phyloP scores from a whole-genome alignment of 2,329 filamentous ascomycete genomes.

The Aspergillus sp. region DNA sequence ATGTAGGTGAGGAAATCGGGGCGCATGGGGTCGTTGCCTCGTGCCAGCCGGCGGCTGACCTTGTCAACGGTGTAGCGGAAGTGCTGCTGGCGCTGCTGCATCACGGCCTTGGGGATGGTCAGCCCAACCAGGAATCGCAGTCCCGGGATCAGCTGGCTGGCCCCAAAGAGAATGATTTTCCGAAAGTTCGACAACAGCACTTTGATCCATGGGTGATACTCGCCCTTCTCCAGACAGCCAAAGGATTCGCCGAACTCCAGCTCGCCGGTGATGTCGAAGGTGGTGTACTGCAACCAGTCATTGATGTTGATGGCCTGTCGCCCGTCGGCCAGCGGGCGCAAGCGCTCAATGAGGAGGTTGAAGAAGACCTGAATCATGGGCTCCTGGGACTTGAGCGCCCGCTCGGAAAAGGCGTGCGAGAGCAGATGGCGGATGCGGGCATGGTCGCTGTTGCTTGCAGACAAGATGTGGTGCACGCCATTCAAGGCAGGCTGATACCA shows the following conservation, averaged over 20 bases:
- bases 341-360: constrained; percentile 21
- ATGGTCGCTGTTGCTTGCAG: constrained; percentile 24
- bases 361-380: constrained; percentile 30
- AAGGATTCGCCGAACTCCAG: constrained; percentile 37
- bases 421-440: constrained; percentile 33
- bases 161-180: too few species aligned
- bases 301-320: constrained; percentile 20
- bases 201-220: not conserved
- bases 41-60: not conserved
- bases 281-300: constrained; percentile 34
- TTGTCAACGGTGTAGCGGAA: not conserved
- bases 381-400: constrained; percentile 43
- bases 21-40: not conserved
- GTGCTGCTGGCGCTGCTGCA: not conserved
- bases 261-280: constrained; percentile 36
- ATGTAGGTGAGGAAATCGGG: too few species aligned
- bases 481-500: not conserved
- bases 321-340: constrained; percentile 4
- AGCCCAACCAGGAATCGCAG: not conserved
- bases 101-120: not conserved
- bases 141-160: not conserved
- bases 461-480: not conserved
- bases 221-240: constrained; percentile 32
- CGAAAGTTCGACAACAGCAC: not conserved
- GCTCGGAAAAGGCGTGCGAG: constrained; percentile 47